These are phyloP conservation scores for Lactifluus piperatus DNA, from an alignment of 768 basidiomycete species.

Conservation along the genomic window DNA sequence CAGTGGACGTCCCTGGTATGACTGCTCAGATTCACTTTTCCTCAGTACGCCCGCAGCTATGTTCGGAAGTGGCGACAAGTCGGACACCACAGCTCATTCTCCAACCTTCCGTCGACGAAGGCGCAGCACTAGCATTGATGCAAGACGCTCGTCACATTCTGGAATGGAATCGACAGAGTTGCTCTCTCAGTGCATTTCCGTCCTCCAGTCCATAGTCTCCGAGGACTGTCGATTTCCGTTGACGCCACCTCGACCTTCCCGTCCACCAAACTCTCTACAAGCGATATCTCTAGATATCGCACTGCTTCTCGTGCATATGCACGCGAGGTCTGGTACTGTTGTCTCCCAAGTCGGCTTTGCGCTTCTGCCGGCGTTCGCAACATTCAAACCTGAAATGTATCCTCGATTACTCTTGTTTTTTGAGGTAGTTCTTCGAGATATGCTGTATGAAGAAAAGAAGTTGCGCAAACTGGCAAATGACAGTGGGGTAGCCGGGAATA, in stretches of 20 bases:
- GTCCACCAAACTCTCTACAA: slow-evolving; percentile 74
- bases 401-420: slow-evolving; percentile 59
- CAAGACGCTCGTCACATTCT: slow-evolving; percentile 44
- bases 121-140: slow-evolving; percentile 30
- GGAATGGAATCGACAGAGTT: slow-evolving; percentile 40
- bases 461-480: slow-evolving; percentile 19
- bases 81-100: neutral
- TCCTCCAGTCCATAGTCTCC: slow-evolving; percentile 53
- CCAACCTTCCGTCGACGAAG: slow-evolving; percentile 41
- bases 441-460: slow-evolving; percentile 40
- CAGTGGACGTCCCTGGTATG: too few species aligned
- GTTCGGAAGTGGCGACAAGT: neutral
- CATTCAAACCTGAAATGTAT: slow-evolving; percentile 57
- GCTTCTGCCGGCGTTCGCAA: slow-evolving; percentile 65
- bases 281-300: slow-evolving; percentile 63
- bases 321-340: slow-evolving; percentile 42
- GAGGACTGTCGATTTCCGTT: slow-evolving; percentile 69
- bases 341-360: slow-evolving; percentile 56
- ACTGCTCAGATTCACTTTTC: neutral
- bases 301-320: slow-evolving; percentile 49
- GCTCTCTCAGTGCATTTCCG: slow-evolving; percentile 48
- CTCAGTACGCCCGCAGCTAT: neutral
- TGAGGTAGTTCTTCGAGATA: slow-evolving; percentile 47
- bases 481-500: neutral
- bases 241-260: slow-evolving; percentile 46